Conservation (phyloP, 495 filamentous ascomycete genomes). For the Haplographium delicatum region DNA sequence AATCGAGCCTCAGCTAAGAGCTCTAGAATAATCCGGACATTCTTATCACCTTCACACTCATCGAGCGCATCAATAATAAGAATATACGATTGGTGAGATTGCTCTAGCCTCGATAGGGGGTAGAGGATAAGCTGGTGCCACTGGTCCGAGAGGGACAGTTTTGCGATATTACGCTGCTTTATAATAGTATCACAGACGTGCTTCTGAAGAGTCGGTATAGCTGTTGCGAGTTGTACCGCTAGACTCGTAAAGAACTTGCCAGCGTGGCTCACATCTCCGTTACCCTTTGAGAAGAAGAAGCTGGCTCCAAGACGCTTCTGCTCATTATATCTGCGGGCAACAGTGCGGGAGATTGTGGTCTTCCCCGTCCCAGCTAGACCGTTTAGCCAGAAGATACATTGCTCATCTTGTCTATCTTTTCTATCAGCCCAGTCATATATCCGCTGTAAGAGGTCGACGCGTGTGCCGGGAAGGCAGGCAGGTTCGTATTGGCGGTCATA, state of each 20-base stretch:
- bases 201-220: slow-evolving; percentile 1
- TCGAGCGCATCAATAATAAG: slow-evolving; percentile 24
- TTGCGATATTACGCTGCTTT: slow-evolving; percentile 15
- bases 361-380: slow-evolving; percentile 14
- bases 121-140: slow-evolving; percentile 19
- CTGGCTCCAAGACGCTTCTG: slow-evolving; percentile 4
- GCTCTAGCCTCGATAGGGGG: slow-evolving; percentile 17
- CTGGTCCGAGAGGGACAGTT: slow-evolving; percentile 16
- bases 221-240: slow-evolving; percentile 4
- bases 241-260: slow-evolving; percentile 19
- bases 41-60: slow-evolving; percentile 22
- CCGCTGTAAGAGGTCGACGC: slow-evolving; percentile 7
- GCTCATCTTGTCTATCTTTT: not conserved
- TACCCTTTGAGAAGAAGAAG: slow-evolving; percentile 13
- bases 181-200: slow-evolving; percentile 16
- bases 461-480: slow-evolving; percentile 24
- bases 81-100: slow-evolving; percentile 14
- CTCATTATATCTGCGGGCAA: slow-evolving; percentile 12
- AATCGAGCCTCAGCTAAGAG: slow-evolving; percentile 22
- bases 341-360: slow-evolving; percentile 7
- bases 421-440: slow-evolving; percentile 7
- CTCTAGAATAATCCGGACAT: slow-evolving; percentile 19
- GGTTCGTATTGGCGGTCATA: slow-evolving; percentile 16
- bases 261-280: slow-evolving; percentile 19
- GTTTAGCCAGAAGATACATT: slow-evolving; percentile 31